These are phyloP conservation scores for Leccinum aurantiacum DNA, from an alignment of 768 basidiomycete genomes.

Conservation along the genomic window DNA sequence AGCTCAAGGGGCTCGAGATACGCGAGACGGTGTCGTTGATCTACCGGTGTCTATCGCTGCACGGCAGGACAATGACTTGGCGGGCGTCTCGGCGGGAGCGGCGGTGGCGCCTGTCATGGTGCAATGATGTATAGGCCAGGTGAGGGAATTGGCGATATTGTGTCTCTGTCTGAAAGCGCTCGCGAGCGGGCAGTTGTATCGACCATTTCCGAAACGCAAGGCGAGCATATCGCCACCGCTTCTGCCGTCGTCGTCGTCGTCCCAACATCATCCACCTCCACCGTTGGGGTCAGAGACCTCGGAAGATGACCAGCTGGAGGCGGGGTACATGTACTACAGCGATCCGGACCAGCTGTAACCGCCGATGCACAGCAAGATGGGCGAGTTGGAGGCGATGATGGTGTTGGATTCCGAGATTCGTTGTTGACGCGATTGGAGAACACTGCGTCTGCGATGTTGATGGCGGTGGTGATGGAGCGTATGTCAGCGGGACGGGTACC, in stretches of 20 bases:
- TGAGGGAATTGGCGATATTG: constrained; percentile 68
- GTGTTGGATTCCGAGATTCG: too few species aligned
- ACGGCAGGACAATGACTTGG: constrained; percentile 58
- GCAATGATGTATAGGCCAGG: constrained; percentile 72
- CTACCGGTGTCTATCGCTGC: constrained; percentile 75
- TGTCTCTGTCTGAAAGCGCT: constrained; percentile 81
- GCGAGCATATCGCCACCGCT: constrained; percentile 26
- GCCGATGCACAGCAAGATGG: too few species aligned
- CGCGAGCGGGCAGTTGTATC: constrained; percentile 60
- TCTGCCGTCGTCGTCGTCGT: constrained; percentile 5
- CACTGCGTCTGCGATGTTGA: too few species aligned
- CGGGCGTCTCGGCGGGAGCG: constrained; percentile 11
- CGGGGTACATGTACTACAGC: too few species aligned
- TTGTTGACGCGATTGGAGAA: too few species aligned
- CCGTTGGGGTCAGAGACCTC: too few species aligned
- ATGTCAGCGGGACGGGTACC: too few species aligned
- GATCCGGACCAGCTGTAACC: too few species aligned
- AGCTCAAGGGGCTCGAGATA: constrained; percentile 91
- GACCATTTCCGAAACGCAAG: constrained; percentile 37
- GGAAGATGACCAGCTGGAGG: too few species aligned
- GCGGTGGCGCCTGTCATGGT: constrained; percentile 15
- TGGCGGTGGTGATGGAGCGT: too few species aligned
- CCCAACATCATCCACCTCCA: background rate
- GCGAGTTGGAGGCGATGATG: too few species aligned
- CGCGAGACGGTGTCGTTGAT: constrained; percentile 85